Base-by-base conservation (phyloP, 2,329 filamentous ascomycete species). In the Colletotrichum sp. region DNA sequence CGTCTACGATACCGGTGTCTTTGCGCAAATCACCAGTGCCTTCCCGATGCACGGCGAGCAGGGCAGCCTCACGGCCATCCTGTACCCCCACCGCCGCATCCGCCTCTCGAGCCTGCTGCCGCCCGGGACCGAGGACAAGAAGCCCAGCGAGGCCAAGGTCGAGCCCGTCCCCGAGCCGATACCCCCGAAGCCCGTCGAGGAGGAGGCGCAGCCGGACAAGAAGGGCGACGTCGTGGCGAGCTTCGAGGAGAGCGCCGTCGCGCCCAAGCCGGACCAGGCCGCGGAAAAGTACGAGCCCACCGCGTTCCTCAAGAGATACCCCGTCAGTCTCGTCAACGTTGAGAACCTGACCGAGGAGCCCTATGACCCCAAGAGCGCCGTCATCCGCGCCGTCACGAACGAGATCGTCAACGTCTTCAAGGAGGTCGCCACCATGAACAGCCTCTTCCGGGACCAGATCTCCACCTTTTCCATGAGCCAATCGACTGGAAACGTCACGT, bases 321-420 rank as follows among this genome's bases (percentile, higher is more conserved):
- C 95, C 8, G 96, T 99, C 82, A 98, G 95, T 83, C 90, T 99
- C 68, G 97, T 98, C 79, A 98, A 98, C 80, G 96, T 99, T 52
- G 96, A 99, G 77, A 99, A 99, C 80, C 89, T 99, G 70, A 89
- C 90, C 1, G 97, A 99, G 81, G 94, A 98, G 81, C 93, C 96
- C 0, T 95, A 95, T 83, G 97, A 99, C 83, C 94, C 95, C 82
- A 98, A 96, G 85, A 97, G 94, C 81, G 93, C 94, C 21, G 93
- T 97, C 39, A 96, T 99, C 76, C 93, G 95, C 71, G 97, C 97
- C 14, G 93, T 99, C 61, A 97, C 96, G 66, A 98, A 96, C 81
- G 98, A 99, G 86, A 99, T 99, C 77, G 96, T 99, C 83, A 99
- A 98, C 83, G 97, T 98, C 1, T 99, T 98, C 89, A 99, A 98